These are phyloP conservation scores for Neospermospora avenae DNA, from an alignment of 2,329 filamentous ascomycete species.

Conservation along the genomic window DNA sequence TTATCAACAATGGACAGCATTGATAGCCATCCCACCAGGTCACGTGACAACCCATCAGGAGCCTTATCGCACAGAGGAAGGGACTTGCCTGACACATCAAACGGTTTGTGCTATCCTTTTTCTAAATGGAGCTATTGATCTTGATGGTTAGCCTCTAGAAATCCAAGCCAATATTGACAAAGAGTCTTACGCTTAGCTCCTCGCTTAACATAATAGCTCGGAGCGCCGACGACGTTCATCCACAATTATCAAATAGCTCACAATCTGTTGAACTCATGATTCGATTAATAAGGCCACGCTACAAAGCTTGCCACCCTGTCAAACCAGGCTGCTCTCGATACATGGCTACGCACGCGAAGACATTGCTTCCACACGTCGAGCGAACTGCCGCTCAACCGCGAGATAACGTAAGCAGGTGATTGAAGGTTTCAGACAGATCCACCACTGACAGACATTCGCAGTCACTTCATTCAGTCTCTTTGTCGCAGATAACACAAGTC, in stretches of 20 bases:
- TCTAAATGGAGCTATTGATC: not conserved
- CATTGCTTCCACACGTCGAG: slow-evolving; percentile 55
- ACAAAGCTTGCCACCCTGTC: not conserved
- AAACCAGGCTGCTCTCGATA: not conserved
- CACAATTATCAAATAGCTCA: not conserved
- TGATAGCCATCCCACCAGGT: no score
- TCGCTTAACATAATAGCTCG: not conserved
- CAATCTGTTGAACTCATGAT: not conserved
- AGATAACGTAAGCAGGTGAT: slow-evolving; percentile 46
- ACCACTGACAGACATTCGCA: slow-evolving; percentile 33
- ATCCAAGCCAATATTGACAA: no score
- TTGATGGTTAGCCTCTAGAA: not conserved
- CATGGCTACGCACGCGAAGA: slow-evolving; percentile 11
- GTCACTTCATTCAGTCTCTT: slow-evolving; percentile 55
- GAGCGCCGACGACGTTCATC: not conserved
- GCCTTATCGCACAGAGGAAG: no score
- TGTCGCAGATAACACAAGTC: slow-evolving; percentile 59
- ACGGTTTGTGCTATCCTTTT: no score
- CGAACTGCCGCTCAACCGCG: slow-evolving; percentile 73
- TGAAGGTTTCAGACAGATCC: not conserved
- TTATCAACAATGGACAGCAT: no score
- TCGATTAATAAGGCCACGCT: not conserved
- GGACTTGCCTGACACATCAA: no score
- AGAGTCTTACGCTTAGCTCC: not conserved
- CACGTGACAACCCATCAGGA: no score